Evolutionary conservation across 371 early-diverging fungal species (phyloP).

Genomic region (Apophysomyces ossiformis): DNA sequence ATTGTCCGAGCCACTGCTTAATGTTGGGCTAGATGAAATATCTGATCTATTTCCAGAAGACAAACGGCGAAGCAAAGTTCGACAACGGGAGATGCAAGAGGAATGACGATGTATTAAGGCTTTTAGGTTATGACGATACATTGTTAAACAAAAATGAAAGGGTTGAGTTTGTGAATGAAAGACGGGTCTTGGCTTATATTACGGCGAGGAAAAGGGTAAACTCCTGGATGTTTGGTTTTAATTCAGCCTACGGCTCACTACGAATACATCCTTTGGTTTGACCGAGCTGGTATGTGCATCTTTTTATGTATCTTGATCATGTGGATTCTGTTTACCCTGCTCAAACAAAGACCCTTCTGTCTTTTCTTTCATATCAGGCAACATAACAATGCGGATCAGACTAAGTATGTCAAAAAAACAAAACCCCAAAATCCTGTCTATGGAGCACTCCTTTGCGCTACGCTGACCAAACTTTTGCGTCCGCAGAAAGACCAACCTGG

Average conservation of each 20-base stretch:
- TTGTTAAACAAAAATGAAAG: not conserved
- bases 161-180: no score
- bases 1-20: not conserved
- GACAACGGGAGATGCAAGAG: slow-evolving; percentile 61
- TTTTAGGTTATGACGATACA: not conserved
- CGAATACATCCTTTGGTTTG: not conserved
- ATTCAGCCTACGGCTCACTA: not conserved
- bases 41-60: slow-evolving; percentile 2
- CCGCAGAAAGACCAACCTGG: no score
- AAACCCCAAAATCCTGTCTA: no score
- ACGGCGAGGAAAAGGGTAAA: not conserved
- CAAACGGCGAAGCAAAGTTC: slow-evolving; percentile 64
- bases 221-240: slow-evolving; percentile 12
- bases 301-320: not conserved
- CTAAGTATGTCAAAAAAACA: no score
- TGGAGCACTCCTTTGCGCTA: no score
- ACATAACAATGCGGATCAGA: no score
- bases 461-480: no score
- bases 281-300: not conserved
- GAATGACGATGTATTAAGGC: not conserved
- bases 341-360: no score
- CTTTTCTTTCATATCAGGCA: no score
- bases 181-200: no score
- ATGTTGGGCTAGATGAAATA: not conserved
- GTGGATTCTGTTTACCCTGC: not conserved